Base-by-base conservation (phyloP, 345 rosid species). In the Populus simonii region DNA sequence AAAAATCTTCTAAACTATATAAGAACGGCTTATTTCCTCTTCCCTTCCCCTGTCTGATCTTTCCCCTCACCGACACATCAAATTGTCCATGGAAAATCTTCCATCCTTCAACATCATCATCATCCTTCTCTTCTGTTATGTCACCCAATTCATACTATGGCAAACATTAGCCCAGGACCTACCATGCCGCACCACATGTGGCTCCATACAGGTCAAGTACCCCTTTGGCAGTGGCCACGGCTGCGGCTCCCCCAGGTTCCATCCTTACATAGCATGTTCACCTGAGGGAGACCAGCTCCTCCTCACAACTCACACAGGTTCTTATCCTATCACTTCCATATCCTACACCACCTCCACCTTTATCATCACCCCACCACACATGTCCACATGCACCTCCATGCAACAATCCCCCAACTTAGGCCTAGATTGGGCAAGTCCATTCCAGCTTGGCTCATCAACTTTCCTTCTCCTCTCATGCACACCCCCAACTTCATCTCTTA, bases 361-460 rank as follows among this genome's bases (percentile, higher is more conserved):
- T 6, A 79, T 76, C 66, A 81, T 86, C 81, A 55, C 77, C 36
- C 88, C 89, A 12, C 45, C 85, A 13, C 35, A 12, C 76, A 86
- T 88, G 89, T 86, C 91, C 29, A 84, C 91, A 5, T 88, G 91
- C 83, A 79, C 61, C 78, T 67, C 85, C 84, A 86, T 86, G 91
- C 82, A 81, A 62, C 79, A 12, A 5, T 80, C 91, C 0, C 78
- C 89, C 13, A 80, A 81, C 67, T 72, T 86, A 59, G 89, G 91
- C 74, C 82, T 88, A 0, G 91, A 88, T 31, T 88, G 89, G 89
- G 78, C 88, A 17, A 81, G 89, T 55, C 91, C 91, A 2, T 86
- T 88, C 68, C 85, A 88, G 76, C 79, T 88, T 10, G 91, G 89
- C 68, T 80, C 88, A 18, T 86, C 89, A 55, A 72, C 84, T 45